Evolutionary conservation across 306 rosid genomes (phyloP).

Genomic region (Quercus variabilis): DNA sequence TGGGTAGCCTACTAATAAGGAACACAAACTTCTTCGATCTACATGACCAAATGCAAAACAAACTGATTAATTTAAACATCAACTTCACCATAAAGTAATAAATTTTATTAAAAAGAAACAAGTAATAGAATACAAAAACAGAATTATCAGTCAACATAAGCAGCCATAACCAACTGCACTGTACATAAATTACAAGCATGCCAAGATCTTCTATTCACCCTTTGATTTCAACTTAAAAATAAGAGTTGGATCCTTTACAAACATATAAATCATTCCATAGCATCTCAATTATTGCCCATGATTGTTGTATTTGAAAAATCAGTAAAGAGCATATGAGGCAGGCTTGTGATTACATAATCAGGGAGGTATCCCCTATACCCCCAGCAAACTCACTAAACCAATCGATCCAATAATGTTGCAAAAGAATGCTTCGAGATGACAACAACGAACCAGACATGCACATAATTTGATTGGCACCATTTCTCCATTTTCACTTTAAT

Average conservation of each 20-base stretch:
- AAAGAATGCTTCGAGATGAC: constrained; percentile 58
- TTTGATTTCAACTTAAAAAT: constrained; percentile 38
- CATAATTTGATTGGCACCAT: constrained; percentile 32
- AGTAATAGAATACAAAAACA: constrained; percentile 37
- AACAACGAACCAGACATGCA: constrained; percentile 44
- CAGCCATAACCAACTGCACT: constrained; percentile 45
- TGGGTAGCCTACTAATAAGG: background rate
- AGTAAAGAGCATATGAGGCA: constrained; percentile 35
- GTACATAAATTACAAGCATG: constrained; percentile 59
- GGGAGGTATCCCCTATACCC: constrained; percentile 11
- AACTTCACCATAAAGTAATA: constrained; percentile 13
- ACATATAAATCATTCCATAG: constrained; percentile 33
- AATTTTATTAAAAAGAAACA: constrained; percentile 38
- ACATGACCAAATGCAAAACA: background rate
- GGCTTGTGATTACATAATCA: constrained; percentile 28
- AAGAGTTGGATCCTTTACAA: constrained; percentile 48
- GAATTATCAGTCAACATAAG: constrained; percentile 25
- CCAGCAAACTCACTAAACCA: constrained; percentile 37
- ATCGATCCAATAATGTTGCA: constrained; percentile 40
- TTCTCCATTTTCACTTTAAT: constrained; percentile 24
- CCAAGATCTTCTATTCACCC: constrained; percentile 32
- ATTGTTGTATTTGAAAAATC: constrained; percentile 30
- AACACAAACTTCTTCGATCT: background rate
- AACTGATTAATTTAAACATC: background rate
- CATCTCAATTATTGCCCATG: constrained; percentile 33